Evolutionary conservation across 306 rosid genomes (phyloP), one percentile per base, ranked within the genome.

Genomic region (Pachyrhizus erosus): DNA sequence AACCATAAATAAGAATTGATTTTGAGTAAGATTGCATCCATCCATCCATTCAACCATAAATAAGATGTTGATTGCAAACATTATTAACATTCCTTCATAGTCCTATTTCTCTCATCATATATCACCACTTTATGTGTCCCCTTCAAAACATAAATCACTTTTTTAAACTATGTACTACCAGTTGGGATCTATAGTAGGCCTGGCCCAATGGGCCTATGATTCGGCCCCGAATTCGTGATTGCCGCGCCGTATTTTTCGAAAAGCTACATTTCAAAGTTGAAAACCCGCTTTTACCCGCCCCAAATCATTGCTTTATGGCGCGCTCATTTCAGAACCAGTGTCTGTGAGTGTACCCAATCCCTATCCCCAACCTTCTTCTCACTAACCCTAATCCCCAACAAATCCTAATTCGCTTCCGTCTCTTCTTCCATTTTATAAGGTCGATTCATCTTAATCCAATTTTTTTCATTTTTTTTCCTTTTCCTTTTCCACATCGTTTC

Each of bases 231-330:
- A n/a, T 5, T 69, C 6, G 9, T 37, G 5, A 6, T 20, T 68
- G 74, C 34, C 74, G 52, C 74, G 74, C n/a, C 54, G 12, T 42
- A 12, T 40, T 20, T 69, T 69, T 34, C 49, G 46, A 69, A 68
- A 20, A 5, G 5, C 33, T 5, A 3, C 7, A 42, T 20, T 69
- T 69, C 74, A 69, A 69, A 69, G 74, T 40, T 40, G 74, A 69
- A 67, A 69, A 20, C 74, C 74, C 74, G 75, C 75, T 70, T 70
- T 70, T 70, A 70, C 75, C 75, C 75, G 75, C 75, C 75, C 23
- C 55, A 0, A 7, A 68, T 39, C 15, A 0, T 20, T 18, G 9
- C 18, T 0, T 18, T 10, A 10, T 11, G 7, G 3, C 11, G 70
- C 70, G 70, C 70, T 31, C 20, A 15, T 64, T 58, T 11, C 55